Evolutionary conservation across 2,329 filamentous ascomycete genomes (phyloP).

Genomic region (Aspergillus viridinutans): DNA sequence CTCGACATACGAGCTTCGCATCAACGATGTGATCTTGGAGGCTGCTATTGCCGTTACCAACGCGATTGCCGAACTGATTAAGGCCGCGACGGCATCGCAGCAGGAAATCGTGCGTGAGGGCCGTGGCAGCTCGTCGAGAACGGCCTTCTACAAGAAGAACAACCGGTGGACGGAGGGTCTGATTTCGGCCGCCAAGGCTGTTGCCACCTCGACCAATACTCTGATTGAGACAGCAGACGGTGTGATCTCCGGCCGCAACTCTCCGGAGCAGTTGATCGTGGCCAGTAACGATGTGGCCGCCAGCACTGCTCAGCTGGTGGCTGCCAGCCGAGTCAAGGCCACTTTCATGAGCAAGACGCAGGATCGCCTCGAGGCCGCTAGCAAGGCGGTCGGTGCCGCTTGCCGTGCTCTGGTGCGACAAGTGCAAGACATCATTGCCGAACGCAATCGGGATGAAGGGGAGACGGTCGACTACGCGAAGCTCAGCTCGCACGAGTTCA

Average conservation of each 20-base stretch:
- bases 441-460: conserved; percentile 71
- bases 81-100: conserved; percentile 87
- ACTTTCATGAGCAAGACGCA: conserved; percentile 98
- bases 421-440: conserved; percentile 89
- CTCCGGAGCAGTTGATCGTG: conserved; percentile 93
- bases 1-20: conserved; percentile 92
- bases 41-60: conserved; percentile 90
- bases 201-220: conserved; percentile 87
- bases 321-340: conserved; percentile 92
- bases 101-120: conserved; percentile 95
- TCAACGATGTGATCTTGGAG: conserved; percentile 91
- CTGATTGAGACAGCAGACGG: conserved; percentile 98
- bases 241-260: conserved; percentile 86
- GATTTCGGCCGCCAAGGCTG: conserved; percentile 94
- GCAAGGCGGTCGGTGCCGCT: conserved; percentile 85
- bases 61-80: conserved; percentile 90
- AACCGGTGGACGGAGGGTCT: conserved; percentile 98
- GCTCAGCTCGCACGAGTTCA: conserved; percentile 92
- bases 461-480: conserved; percentile 83
- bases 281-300: conserved; percentile 96
- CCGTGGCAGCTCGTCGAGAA: conserved; percentile 77
- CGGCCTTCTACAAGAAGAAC: conserved; percentile 99
- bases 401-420: conserved; percentile 85
- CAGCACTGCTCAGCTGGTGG: conserved; percentile 92
- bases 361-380: conserved; percentile 83